Base-by-base conservation (phyloP, 371 early-diverging fungal species). In the Batrachochytrium dendrobatidis region DNA sequence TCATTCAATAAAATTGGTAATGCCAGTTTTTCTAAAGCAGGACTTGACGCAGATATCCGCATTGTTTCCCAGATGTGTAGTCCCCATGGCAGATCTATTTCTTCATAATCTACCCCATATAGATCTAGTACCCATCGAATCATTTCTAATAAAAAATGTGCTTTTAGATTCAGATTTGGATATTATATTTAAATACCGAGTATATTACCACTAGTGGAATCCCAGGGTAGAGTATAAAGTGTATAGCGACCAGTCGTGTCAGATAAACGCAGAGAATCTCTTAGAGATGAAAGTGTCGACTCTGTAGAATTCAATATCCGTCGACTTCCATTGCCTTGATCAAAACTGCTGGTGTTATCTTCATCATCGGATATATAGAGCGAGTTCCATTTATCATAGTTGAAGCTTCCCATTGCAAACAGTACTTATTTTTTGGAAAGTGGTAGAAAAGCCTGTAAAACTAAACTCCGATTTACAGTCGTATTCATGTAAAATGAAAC, bases 51-150 rank as follows among this genome's bases (percentile, higher is more conserved):
- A 8, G 72, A 71, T 33, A 55, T 59, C 7, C 39, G 56, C 1
- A 75, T 53, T 1, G 69, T 55, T 4, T 50, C 57, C 62, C 57
- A 61, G 8, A 72, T 24, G 45, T 75, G 72, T 3, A 66, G 55
- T 0, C 70, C 70, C 70, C 70, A 75, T 8, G 75, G 75, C 54
- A 53, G 48, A 2, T 53, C 28, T 32, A 59, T 31, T 34, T 72
- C 76, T 8, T 62, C 46, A 54, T 66, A 71, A 7, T 44, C 26
- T n/a, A 68, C 55, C n/a, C 65, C 68, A 52, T 70, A 70, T 7
- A 66, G 59, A 35, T 69, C 69, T 1, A 76, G 63, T 1, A 64
- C 75, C 75, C 75, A 75, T 20, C 72, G 56, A 18, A 62, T 64
- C 33, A 61, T 58, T 51, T 71, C 73, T 66, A 52, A 46, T 12